phyloP scores from a whole-genome alignment of 2,329 filamentous ascomycete species.

The Epichloe sp. region DNA sequence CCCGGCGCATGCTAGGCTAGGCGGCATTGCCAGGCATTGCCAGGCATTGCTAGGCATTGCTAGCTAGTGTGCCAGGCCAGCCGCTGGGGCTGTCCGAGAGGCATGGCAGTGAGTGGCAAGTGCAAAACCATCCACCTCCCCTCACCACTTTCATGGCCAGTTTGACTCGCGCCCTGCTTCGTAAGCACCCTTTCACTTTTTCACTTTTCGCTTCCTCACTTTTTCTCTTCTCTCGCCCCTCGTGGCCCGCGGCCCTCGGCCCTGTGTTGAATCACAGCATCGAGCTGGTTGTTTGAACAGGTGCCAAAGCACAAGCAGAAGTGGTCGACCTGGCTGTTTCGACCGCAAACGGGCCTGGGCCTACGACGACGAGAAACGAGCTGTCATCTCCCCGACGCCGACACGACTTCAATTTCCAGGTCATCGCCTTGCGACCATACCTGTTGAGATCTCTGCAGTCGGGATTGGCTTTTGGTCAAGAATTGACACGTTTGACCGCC shows the following conservation, averaged over 20 bases:
- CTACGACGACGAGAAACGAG: not conserved
- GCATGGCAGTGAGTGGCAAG: not conserved
- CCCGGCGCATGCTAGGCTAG: not conserved
- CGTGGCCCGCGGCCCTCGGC: constrained; percentile 2
- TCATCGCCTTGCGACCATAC: not conserved
- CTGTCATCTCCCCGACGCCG: not conserved
- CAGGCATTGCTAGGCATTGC: too few species aligned
- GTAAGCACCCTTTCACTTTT: not conserved
- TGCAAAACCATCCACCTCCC: constrained; percentile 7
- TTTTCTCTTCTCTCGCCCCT: constrained; percentile 1
- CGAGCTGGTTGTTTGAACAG: constrained; percentile 1
- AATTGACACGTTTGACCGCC: not conserved
- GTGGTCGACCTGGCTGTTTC: not conserved
- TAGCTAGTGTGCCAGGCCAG: not conserved
- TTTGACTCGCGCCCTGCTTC: not conserved
- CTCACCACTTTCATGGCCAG: not conserved
- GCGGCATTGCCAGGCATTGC: too few species aligned
- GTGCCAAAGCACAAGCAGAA: not conserved
- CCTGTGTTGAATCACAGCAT: constrained; percentile 3
- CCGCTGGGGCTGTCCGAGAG: not conserved
- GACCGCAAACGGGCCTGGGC: not conserved
- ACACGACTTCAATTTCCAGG: not conserved
- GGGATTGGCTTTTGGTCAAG: not conserved
- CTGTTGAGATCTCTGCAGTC: not conserved
- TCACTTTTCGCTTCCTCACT: too few species aligned